phyloP scores from a whole-genome alignment of 2,329 filamentous ascomycete species.

The Aureobasidium sp. region DNA sequence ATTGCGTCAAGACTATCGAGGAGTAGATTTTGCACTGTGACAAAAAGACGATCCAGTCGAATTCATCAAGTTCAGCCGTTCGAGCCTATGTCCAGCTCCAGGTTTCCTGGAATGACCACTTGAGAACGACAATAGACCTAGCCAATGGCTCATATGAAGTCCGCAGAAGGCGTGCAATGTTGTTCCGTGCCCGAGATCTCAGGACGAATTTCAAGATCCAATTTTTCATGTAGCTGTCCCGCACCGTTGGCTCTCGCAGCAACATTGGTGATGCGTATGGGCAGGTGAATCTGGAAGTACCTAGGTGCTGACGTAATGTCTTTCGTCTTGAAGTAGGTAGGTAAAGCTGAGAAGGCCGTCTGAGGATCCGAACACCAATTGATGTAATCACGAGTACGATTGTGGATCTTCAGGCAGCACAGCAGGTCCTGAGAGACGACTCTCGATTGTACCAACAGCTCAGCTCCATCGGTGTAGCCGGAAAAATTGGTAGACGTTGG shows the following conservation, averaged over 20 bases:
- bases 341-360: not conserved
- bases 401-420: not conserved
- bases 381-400: not conserved
- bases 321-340: not conserved
- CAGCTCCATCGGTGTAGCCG: not conserved
- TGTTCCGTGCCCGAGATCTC: not conserved
- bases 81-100: no score
- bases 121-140: not conserved
- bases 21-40: slow-evolving; percentile 23
- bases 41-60: not conserved
- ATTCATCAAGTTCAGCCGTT: not conserved
- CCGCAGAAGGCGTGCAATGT: not conserved
- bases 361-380: not conserved
- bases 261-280: not conserved
- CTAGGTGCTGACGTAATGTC: not conserved
- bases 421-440: not conserved
- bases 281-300: not conserved
- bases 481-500: not conserved
- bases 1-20: slow-evolving; percentile 92
- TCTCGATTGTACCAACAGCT: not conserved
- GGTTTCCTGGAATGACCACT: not conserved
- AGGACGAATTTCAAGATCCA: not conserved
- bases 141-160: not conserved
- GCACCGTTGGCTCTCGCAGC: not conserved
- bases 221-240: not conserved